A percentile compares a stretch with the other conserved stretches of the same genome.
Evolutionary conservation across 2,329 filamentous ascomycete genomes (phyloP).

Genomic region (Neopestalotiopsis sp.): DNA sequence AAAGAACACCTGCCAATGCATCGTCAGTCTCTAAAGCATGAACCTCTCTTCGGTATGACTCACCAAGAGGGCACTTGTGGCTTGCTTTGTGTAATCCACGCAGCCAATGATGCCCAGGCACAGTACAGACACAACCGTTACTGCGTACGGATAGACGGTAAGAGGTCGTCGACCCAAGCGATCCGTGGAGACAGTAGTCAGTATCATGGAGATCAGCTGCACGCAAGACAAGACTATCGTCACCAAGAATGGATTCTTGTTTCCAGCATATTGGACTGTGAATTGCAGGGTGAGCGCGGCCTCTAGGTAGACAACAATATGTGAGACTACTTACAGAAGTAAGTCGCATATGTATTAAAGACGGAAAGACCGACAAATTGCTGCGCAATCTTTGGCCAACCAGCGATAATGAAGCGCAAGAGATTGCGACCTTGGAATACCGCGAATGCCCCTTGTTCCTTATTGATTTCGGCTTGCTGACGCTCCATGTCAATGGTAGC

Average conservation of each 20-base stretch:
- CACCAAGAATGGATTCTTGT: slow-evolving; percentile 12
- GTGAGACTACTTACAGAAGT: neutral
- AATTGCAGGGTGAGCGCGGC: no score
- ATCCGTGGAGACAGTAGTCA: slow-evolving; percentile 1
- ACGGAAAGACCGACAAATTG: slow-evolving; percentile 13
- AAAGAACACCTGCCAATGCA: slow-evolving; percentile 4
- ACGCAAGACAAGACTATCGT: slow-evolving; percentile 12
- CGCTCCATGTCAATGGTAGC: slow-evolving; percentile 7
- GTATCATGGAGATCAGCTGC: slow-evolving; percentile 15
- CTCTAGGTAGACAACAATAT: neutral
- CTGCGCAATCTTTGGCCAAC: slow-evolving; percentile 13
- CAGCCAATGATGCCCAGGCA: slow-evolving; percentile 15
- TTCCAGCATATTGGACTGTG: slow-evolving; percentile 9
- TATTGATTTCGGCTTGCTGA: slow-evolving; percentile 2
- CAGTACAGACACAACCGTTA: slow-evolving; percentile 13
- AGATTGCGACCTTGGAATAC: slow-evolving; percentile 14
- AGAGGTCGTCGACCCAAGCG: slow-evolving; percentile 11
- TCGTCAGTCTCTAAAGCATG: neutral
- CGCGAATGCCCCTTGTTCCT: slow-evolving; percentile 3
- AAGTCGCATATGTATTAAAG: slow-evolving; percentile 14
- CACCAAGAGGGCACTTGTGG: slow-evolving; percentile 8
- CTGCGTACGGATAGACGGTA: slow-evolving; percentile 11
- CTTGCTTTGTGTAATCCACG: slow-evolving; percentile 8
- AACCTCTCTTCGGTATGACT: neutral
- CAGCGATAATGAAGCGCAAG: slow-evolving; percentile 8